Percentiles rank a stretch among this genome's conserved stretches.
phyloP scores from a whole-genome alignment of 2,329 filamentous ascomycete genomes.

The Graphilbum ipis-grandicollis region DNA sequence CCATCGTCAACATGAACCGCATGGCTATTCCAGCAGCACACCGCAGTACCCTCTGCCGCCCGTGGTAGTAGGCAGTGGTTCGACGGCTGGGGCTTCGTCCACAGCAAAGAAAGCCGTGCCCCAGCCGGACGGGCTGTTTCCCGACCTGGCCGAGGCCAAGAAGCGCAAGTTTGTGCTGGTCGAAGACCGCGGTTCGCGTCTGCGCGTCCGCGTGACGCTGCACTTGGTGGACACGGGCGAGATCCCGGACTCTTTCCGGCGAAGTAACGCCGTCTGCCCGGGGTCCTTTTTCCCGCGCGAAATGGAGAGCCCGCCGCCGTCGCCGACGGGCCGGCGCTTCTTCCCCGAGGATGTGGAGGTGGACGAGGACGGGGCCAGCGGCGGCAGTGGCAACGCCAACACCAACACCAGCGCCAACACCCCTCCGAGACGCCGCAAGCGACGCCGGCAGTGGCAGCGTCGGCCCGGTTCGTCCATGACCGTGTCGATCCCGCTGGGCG shows the following conservation, averaged over 20 bases:
- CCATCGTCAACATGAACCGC: too few species aligned
- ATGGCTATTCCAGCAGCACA: too few species aligned
- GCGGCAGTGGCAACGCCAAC: not conserved
- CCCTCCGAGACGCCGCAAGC: slow-evolving; percentile 12
- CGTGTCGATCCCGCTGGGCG: slow-evolving; percentile 46
- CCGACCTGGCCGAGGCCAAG: slow-evolving; percentile 75
- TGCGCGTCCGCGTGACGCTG: slow-evolving; percentile 83
- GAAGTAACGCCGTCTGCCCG: slow-evolving; percentile 75
- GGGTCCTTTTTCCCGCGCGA: slow-evolving; percentile 84
- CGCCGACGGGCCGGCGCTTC: slow-evolving; percentile 56
- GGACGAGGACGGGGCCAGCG: slow-evolving; percentile 33
- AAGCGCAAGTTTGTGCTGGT: slow-evolving; percentile 94
- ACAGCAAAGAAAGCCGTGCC: slow-evolving; percentile 30
- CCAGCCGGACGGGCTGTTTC: slow-evolving; percentile 58
- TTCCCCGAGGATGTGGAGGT: slow-evolving; percentile 54
- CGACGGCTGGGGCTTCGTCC: too few species aligned
- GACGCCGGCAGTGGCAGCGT: slow-evolving; percentile 6
- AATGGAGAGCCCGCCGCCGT: slow-evolving; percentile 74
- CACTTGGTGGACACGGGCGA: slow-evolving; percentile 88
- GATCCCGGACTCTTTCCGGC: slow-evolving; percentile 89
- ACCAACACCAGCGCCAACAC: slow-evolving; percentile 5
- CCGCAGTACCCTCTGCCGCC: too few species aligned
- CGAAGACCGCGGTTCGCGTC: slow-evolving; percentile 68
- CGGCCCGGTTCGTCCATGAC: slow-evolving; percentile 18
- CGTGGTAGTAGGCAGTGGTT: too few species aligned